These are phyloP conservation scores for Apophysomyces trapeziformis DNA, from an alignment of 371 early-diverging fungal genomes.

Conservation along the genomic window DNA sequence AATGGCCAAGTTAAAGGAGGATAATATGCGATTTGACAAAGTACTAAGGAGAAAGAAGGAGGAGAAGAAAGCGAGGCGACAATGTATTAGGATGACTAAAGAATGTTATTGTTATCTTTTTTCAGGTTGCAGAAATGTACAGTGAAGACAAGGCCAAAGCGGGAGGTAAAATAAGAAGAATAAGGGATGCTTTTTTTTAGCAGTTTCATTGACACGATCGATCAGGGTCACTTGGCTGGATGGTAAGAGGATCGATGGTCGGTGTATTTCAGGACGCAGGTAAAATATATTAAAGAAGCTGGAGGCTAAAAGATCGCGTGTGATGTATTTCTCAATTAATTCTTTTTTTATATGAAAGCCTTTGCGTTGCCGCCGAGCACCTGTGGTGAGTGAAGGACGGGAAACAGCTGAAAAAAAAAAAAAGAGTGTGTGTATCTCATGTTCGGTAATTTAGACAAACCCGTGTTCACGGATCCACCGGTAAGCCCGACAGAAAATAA, in stretches of 20 bases:
- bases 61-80: no score
- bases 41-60: conserved; percentile 17
- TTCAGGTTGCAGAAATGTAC: conserved; percentile 79
- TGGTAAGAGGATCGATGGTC: conserved; percentile 89
- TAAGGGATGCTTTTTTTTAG: not conserved
- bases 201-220: not conserved
- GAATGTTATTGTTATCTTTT: not conserved
- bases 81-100: not conserved
- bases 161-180: conserved; percentile 44
- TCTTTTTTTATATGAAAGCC: conserved; percentile 43
- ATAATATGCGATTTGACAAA: conserved; percentile 65
- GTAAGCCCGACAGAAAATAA: conserved; percentile 25
- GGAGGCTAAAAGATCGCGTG: not conserved
- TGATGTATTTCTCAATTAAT: conserved; percentile 1
- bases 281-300: conserved; percentile 14
- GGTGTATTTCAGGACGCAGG: conserved; percentile 89
- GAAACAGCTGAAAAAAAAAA: not conserved
- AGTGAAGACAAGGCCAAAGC: conserved; percentile 90
- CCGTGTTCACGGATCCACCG: conserved; percentile 79
- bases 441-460: conserved; percentile 49
- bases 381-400: conserved; percentile 36
- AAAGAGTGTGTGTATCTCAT: not conserved
- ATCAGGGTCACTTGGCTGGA: conserved; percentile 77
- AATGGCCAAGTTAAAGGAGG: conserved; percentile 60
- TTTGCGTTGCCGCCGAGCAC: conserved; percentile 82